phyloP scores from a whole-genome alignment of 495 filamentous ascomycete species.

The Xylaria bambusicola region DNA sequence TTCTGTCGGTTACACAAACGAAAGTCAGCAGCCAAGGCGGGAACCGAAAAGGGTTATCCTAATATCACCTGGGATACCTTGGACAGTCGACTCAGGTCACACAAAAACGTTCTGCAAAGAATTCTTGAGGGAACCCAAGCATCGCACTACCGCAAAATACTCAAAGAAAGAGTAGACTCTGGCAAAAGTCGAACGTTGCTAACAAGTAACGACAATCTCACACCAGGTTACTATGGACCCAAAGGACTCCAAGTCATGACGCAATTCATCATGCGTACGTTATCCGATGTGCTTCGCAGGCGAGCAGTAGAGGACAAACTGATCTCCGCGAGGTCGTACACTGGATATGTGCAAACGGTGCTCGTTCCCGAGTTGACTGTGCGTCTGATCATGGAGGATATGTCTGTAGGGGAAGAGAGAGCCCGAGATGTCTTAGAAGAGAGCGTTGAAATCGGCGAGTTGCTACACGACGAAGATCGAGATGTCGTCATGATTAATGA shows the following conservation, averaged over 20 bases:
- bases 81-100: conserved; percentile 59
- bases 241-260: conserved; percentile 66
- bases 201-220: conserved; percentile 54
- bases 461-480: conserved; percentile 67
- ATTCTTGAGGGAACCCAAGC: conserved; percentile 57
- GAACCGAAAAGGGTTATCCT: conserved; percentile 70
- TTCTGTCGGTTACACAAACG: conserved; percentile 77
- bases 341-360: conserved; percentile 78
- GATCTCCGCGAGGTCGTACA: conserved; percentile 68
- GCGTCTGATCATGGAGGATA: conserved; percentile 80
- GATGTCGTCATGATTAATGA: conserved; percentile 58
- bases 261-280: conserved; percentile 64
- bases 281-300: conserved; percentile 63
- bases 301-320: conserved; percentile 66
- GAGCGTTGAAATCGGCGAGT: conserved; percentile 75
- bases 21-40: conserved; percentile 58
- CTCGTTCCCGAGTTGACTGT: conserved; percentile 83
- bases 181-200: conserved; percentile 64
- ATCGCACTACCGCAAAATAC: conserved; percentile 64
- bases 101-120: conserved; percentile 55
- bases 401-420: conserved; percentile 63
- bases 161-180: conserved; percentile 58
- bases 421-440: conserved; percentile 71
- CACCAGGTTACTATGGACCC: conserved; percentile 83
- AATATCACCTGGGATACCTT: conserved; percentile 74